Evolutionary conservation across 345 rosid species (phyloP), one percentile per base, ranked within the genome.

Genomic region (Mercurialis annua): DNA sequence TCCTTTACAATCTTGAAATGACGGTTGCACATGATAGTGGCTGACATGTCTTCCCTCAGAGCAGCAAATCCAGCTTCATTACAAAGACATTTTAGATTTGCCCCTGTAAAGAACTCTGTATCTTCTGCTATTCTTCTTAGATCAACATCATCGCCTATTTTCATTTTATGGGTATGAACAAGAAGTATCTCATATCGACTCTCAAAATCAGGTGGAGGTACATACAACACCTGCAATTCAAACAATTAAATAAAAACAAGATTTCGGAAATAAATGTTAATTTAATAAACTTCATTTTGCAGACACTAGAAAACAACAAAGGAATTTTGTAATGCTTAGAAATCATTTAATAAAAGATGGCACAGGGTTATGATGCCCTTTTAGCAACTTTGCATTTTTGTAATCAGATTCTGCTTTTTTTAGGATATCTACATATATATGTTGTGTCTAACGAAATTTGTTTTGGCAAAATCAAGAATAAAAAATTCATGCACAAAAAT

Each of bases 161-260:
- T 85, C 97, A 94, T 94, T 69, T 80, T 84, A 10, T 85, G 86
- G 47, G 96, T 91, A 67, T 91, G 97, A 59, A 89, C 92, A 5
- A 65, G 15, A 20, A 94, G 86, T 65, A 86, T 89, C 79, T 94
- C 95, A 66, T 76, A 75, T 67, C 96, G 86, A 58, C 83, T 87
- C 76, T 86, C 95, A 24, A 79, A 61, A 80, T 91, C 96, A 27
- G 96, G 97, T 0, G 92, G 92, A 14, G 93, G 96, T 34, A 91
- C 96, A 46, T 85, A 89, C 0, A 90, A 83, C 51, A 93, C 92
- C 96, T 90, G 67, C 43, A 61, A 52, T 76, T 23, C 36, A 56
- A 46, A 38, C n/a, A n/a, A n/a, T n/a, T n/a, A n/a, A n/a, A n/a
- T n/a, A n/a, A n/a, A n/a, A n/a, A n/a, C n/a, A n/a, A n/a, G n/a